Percentiles rank a stretch among this genome's conserved stretches.
Evolutionary conservation across 352 stramenopile species (phyloP).

Genomic region (Halophytophthora batemanensis): DNA sequence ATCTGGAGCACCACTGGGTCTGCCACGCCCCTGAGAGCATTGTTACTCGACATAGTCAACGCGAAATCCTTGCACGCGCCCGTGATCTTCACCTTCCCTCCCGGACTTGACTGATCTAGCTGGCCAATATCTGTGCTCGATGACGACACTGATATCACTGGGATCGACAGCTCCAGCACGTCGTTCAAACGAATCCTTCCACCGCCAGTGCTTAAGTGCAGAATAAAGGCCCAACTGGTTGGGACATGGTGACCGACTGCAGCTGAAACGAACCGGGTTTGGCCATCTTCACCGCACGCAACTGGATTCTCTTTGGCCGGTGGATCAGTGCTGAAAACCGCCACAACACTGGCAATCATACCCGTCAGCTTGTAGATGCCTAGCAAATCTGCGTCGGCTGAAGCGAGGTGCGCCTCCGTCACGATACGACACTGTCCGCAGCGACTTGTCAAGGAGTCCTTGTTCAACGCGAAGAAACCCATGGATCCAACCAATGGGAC

Average conservation of each 20-base stretch:
- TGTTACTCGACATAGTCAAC: conserved; percentile 15
- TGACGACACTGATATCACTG: conserved; percentile 21
- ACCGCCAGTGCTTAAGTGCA: conserved; percentile 26
- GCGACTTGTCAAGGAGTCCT: conserved; percentile 4
- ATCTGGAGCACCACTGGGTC: conserved; percentile 18
- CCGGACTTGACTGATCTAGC: conserved; percentile 6
- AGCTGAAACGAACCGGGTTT: not conserved
- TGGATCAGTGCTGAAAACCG: conserved; percentile 11
- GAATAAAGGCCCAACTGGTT: conserved; percentile 24
- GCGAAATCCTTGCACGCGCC: conserved; percentile 13
- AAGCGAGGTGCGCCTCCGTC: conserved; percentile 13
- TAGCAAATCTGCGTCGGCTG: conserved; percentile 18
- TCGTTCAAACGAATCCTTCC: conserved; percentile 26
- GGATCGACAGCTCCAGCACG: conserved; percentile 21
- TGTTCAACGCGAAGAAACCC: conserved; percentile 23
- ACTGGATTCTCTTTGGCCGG: conserved; percentile 1
- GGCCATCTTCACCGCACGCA: not conserved
- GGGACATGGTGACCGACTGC: not conserved
- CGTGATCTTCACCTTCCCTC: conserved; percentile 16
- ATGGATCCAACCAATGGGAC: conserved; percentile 20
- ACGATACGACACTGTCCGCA: conserved; percentile 16
- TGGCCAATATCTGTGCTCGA: conserved; percentile 8
- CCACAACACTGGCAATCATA: conserved; percentile 8
- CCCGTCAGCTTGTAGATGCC: conserved; percentile 12
- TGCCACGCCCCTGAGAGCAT: conserved; percentile 15